phyloP scores from a whole-genome alignment of 495 filamentous ascomycete species.

The Aspergillus haitiensis region DNA sequence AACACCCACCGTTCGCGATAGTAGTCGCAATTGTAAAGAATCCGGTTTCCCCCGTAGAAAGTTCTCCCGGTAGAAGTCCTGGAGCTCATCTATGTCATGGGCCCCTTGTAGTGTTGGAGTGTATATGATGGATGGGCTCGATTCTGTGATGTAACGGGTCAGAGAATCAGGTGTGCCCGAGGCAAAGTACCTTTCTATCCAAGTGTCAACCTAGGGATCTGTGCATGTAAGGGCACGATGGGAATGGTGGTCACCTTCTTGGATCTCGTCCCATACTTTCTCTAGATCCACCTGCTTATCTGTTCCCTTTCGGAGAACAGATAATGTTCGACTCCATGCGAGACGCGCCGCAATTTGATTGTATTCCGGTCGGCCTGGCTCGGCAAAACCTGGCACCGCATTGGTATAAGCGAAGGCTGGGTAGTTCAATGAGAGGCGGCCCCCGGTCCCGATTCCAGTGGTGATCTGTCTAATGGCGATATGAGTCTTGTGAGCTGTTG shows the following conservation, averaged over 20 bases:
- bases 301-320: background rate
- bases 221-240: background rate
- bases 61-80: constrained; percentile 62
- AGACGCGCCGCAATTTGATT: background rate
- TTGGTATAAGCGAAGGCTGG: constrained; percentile 7
- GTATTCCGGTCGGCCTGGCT: constrained; percentile 5
- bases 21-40: constrained; percentile 58
- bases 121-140: background rate
- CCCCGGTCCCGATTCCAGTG: background rate
- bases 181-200: background rate
- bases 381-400: constrained; percentile 8
- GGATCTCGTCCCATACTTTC: constrained; percentile 1
- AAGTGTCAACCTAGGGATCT: too few species aligned
- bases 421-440: constrained; percentile 1
- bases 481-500: background rate
- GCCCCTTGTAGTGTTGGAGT: constrained; percentile 60
- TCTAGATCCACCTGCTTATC: background rate
- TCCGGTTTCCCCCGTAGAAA: constrained; percentile 68
- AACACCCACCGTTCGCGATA: constrained; percentile 62
- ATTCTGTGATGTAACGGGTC: background rate
- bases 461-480: background rate
- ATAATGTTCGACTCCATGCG: constrained; percentile 7
- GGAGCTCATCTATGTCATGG: constrained; percentile 57
- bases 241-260: background rate
- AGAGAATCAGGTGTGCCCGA: background rate